Base-by-base conservation (phyloP, 2,329 filamentous ascomycete species). In the Cladobotryum mycophilum region DNA sequence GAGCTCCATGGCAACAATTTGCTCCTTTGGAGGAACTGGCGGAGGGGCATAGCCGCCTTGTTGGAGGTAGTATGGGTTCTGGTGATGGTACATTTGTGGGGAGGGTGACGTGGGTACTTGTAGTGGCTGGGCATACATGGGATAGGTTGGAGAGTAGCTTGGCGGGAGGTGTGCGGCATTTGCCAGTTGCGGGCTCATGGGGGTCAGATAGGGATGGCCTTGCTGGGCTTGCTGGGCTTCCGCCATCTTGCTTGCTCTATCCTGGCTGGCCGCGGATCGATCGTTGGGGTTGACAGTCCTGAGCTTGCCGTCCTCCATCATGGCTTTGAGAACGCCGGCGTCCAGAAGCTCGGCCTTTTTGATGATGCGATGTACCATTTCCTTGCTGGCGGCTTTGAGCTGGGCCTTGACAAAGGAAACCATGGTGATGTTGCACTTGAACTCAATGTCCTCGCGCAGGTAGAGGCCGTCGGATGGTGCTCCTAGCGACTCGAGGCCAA, bases 321-420 rank as follows among this genome's bases (percentile, higher is more conserved):
- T 85, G 49, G 80, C 84, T 40, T 80, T 78, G 45, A 88, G 70
- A 15, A 80, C 73, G 14, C 84, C 84, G 5, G 82, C 72, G 58
- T 87, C 84, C 37, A 88, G 71, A 18, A 88, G 70, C 64, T 85
- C 82, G 1, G 84, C 84, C 70, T 87, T 87, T 61, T 85, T 85
- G 60, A 86, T 81, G 62, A 88, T 78, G 45, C 84, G 76, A 48
- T 78, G 72, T 1, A 88, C 78, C 79, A 88, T 84, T 53, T 84
- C 76, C 56, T 82, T 83, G 58, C 81, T 82, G 7, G 84, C 81
- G 8, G 80, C 75, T 67, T 84, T 85, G 60, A 79, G 76, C 63
- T 86, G 81, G 52, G 78, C 74, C 71, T 84, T 86, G 57, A 87
- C 83, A 52, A 86, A 85, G 44, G 73, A 62, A 52, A 83, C 74